A percentile compares a stretch with the other conserved stretches of the same genome.
Conservation (phyloP, 108 stramenopile species). For the Cyclotella atomus region DNA sequence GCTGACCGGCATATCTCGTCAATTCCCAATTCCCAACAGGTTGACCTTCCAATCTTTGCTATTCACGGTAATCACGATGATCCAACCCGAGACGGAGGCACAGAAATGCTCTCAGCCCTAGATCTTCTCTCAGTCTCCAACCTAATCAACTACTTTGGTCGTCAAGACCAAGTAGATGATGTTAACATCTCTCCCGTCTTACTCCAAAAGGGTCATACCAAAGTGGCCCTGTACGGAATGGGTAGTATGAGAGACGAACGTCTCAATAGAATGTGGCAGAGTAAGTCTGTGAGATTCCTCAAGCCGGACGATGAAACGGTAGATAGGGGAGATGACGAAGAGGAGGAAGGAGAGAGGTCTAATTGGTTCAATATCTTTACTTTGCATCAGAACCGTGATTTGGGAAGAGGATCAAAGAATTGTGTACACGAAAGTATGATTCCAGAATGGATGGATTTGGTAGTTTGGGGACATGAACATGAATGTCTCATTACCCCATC, state of each 20-base stretch:
- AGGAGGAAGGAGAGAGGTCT: conserved; percentile 18
- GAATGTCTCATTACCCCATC: conserved; percentile 87
- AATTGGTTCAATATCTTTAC: conserved; percentile 94
- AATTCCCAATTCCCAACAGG: conserved; percentile 21
- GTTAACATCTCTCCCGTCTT: conserved; percentile 90
- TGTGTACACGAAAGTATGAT: conserved; percentile 98
- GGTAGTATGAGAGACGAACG: conserved; percentile 98
- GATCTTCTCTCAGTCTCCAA: conserved; percentile 89
- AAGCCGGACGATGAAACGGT: conserved; percentile 42
- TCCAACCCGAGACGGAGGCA: conserved; percentile 84
- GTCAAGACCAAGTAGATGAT: conserved; percentile 88
- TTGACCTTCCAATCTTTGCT: conserved; percentile 95
- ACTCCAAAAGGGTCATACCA: conserved; percentile 89
- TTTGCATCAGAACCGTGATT: conserved; percentile 97
- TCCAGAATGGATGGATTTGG: conserved; percentile 98
- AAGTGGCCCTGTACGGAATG: conserved; percentile 93
- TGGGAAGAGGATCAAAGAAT: conserved; percentile 93
- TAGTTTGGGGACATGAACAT: conserved; percentile 97
- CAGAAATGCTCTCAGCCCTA: conserved; percentile 86
- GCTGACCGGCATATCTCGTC: too few species aligned
- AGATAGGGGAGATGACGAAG: conserved; percentile 47
- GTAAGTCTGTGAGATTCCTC: conserved; percentile 84
- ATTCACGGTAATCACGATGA: conserved; percentile 99
- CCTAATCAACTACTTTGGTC: conserved; percentile 97
- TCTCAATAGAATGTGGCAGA: conserved; percentile 95